phyloP scores from a whole-genome alignment of 2,329 filamentous ascomycete genomes.

The Talaromyces pinophilus region DNA sequence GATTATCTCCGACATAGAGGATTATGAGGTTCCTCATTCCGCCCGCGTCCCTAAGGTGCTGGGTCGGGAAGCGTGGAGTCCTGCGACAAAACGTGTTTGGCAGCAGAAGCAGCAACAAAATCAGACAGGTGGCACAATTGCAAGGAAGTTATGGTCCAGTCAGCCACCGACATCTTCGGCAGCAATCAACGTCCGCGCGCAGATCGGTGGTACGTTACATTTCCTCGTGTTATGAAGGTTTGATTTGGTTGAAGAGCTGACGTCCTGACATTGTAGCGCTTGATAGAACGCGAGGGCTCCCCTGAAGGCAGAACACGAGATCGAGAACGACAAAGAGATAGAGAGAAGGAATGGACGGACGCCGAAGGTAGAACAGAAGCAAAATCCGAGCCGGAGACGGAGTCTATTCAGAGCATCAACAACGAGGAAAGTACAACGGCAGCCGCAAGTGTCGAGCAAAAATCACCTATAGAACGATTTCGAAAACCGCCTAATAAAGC shows the following conservation, averaged over 20 bases:
- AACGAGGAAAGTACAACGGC: slow-evolving; percentile 31
- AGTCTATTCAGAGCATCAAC: not conserved
- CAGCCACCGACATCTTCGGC: slow-evolving; percentile 17
- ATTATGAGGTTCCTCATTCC: slow-evolving; percentile 41
- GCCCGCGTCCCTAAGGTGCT: slow-evolving; percentile 45
- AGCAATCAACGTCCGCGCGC: slow-evolving; percentile 27
- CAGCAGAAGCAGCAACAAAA: slow-evolving; percentile 25
- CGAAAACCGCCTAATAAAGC: slow-evolving; percentile 74
- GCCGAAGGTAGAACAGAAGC: not conserved
- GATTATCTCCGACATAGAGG: slow-evolving; percentile 45
- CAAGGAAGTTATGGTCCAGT: slow-evolving; percentile 27
- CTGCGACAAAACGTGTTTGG: slow-evolving; percentile 30
- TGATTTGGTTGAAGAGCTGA: slow-evolving; percentile 51
- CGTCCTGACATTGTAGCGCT: slow-evolving; percentile 58
- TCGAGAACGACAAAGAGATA: slow-evolving; percentile 32
- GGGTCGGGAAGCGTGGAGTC: slow-evolving; percentile 42
- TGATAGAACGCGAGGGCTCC: slow-evolving; percentile 58
- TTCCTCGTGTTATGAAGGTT: not conserved
- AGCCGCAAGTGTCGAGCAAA: slow-evolving; percentile 29
- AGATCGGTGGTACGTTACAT: slow-evolving; percentile 32
- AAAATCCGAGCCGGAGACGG: not conserved
- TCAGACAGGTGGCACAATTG: slow-evolving; percentile 12
- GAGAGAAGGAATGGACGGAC: slow-evolving; percentile 32
- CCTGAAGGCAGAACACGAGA: slow-evolving; percentile 39
- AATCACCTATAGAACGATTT: slow-evolving; percentile 74